Conservation (phyloP, 140 eudicot genomes). For the Stevia rebaudiana region DNA sequence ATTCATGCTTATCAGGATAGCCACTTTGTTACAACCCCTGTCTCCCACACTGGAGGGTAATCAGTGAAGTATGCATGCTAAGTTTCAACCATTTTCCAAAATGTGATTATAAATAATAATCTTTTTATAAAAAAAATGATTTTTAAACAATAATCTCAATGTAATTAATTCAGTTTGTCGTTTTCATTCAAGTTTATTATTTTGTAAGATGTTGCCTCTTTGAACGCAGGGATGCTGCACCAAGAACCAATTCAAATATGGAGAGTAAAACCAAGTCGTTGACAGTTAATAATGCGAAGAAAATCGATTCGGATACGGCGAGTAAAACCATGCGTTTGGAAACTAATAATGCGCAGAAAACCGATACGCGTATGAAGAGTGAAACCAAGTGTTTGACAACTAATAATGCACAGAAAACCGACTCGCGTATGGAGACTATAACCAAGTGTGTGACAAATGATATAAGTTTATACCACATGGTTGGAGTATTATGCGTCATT, state of each 20-base stretch:
- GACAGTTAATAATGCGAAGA: background rate
- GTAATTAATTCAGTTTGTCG: background rate
- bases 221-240: conserved; percentile 8
- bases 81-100: conserved; percentile 10
- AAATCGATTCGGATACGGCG: background rate
- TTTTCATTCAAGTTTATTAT: background rate
- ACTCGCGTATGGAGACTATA: background rate
- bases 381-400: background rate
- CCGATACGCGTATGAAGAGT: background rate
- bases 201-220: conserved; percentile 13
- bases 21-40: conserved; percentile 68
- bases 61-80: conserved; percentile 12
- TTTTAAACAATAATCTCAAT: background rate
- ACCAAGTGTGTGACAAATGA: background rate
- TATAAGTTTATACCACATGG: conserved; percentile 6
- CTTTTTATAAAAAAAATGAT: background rate
- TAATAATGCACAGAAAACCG: background rate
- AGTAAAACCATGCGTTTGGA: conserved; percentile 10
- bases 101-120: background rate
- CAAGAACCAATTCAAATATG: background rate
- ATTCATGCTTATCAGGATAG: conserved; percentile 63
- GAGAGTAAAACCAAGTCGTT: conserved; percentile 15
- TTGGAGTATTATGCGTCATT: conserved; percentile 9
- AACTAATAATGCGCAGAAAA: background rate
- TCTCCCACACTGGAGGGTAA: conserved; percentile 91